Conservation (phyloP, 2,329 filamentous ascomycete species). For the Epichloe uncinata region DNA sequence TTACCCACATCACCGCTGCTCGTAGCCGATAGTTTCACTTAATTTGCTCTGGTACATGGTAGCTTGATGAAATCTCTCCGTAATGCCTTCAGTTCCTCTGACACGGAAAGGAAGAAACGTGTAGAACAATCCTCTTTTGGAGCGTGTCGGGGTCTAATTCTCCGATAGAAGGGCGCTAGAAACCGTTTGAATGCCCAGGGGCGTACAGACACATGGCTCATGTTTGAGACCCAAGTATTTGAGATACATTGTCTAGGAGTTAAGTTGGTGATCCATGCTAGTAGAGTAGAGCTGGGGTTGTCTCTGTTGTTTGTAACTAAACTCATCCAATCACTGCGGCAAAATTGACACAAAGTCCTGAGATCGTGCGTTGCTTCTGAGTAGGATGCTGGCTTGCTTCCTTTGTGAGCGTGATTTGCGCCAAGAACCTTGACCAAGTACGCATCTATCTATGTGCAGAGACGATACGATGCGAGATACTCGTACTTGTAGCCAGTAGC, state of each 20-base stretch:
- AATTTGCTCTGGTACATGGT: background rate
- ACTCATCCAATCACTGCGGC: too few relatives aligned
- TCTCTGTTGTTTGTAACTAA: too few relatives aligned
- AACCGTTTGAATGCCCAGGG: background rate
- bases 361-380: too few relatives aligned
- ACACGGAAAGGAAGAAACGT: background rate
- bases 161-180: constrained; percentile 7
- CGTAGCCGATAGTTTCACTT: constrained; percentile 1
- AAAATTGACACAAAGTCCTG: too few relatives aligned
- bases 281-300: too few relatives aligned
- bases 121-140: background rate
- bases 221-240: background rate
- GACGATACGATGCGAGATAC: too few relatives aligned
- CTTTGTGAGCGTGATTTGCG: background rate
- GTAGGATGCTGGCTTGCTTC: background rate
- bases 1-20: background rate
- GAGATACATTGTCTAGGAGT: background rate
- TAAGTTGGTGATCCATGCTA: too few relatives aligned
- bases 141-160: background rate
- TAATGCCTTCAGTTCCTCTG: background rate
- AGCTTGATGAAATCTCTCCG: background rate
- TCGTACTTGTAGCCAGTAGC: too few relatives aligned
- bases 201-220: constrained; percentile 5
- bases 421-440: background rate
- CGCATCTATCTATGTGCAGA: too few relatives aligned